These are phyloP conservation scores for Austroboletus niveus DNA, from an alignment of 1,284 basidiomycete species.

Conservation along the genomic window DNA sequence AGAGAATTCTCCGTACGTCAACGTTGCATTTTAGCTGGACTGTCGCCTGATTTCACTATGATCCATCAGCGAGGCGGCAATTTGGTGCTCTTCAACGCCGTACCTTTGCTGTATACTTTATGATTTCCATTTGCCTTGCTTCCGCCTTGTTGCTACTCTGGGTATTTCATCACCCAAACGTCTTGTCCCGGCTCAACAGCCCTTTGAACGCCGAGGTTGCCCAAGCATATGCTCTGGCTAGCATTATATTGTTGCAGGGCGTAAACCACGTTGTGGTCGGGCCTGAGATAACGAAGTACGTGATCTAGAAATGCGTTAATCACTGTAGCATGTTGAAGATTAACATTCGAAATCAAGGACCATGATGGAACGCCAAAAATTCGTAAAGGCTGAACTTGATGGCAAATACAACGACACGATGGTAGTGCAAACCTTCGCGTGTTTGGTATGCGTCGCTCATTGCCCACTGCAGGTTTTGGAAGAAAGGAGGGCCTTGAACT, in stretches of 20 bases:
- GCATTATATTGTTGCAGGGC: conserved; percentile 46
- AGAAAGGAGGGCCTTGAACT: conserved; percentile 67
- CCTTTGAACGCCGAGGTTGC: conserved; percentile 61
- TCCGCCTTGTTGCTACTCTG: conserved; percentile 60
- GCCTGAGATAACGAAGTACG: conserved; percentile 66
- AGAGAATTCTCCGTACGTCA: conserved; percentile 48
- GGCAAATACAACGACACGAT: conserved; percentile 62
- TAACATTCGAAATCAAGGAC: conserved; percentile 39
- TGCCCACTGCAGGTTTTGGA: conserved; percentile 52
- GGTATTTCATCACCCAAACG: conserved; percentile 61
- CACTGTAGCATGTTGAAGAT: background rate
- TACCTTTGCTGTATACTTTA: conserved; percentile 76
- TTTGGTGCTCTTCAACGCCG: conserved; percentile 77
- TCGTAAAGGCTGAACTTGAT: conserved; percentile 69
- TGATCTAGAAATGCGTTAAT: conserved; percentile 12
- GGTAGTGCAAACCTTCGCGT: conserved; percentile 38
- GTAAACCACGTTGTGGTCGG: conserved; percentile 61
- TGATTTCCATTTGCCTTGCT: conserved; percentile 55
- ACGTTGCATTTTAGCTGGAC: background rate
- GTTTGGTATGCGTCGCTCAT: background rate
- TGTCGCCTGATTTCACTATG: background rate
- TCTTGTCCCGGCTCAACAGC: conserved; percentile 48
- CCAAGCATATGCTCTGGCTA: conserved; percentile 64
- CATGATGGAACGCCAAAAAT: conserved; percentile 69
- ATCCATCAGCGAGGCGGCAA: conserved; percentile 41